phyloP scores from a whole-genome alignment of 192 early-diverging fungal genomes.

The Rhizophagus clarus region DNA sequence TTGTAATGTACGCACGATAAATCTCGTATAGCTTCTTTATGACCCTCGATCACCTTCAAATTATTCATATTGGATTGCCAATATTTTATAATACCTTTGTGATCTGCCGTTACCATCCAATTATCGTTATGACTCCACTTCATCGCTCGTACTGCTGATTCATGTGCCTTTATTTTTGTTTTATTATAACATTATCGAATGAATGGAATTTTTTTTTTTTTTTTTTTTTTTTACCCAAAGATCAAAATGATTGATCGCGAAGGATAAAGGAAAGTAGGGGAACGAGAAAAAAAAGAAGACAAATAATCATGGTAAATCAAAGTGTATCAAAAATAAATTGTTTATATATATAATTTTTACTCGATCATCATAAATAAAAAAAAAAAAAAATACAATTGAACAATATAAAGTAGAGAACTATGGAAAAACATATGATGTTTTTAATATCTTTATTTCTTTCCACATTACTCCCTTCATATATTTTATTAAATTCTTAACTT shows the following conservation, averaged over 20 bases:
- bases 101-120: conserved; percentile 94
- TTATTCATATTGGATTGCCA: conserved; percentile 98
- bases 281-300: not conserved
- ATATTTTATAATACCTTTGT: conserved; percentile 93
- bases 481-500: not conserved
- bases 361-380: not conserved
- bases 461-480: not conserved
- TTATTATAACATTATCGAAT: conserved; percentile 9
- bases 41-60: conserved; percentile 83
- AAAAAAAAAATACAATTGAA: not conserved
- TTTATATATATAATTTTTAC: not conserved
- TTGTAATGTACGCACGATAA: conserved; percentile 56
- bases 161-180: conserved; percentile 70
- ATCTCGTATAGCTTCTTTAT: conserved; percentile 90
- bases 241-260: not conserved
- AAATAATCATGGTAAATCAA: not conserved
- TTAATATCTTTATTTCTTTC: not conserved
- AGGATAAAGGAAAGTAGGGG: not conserved
- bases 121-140: conserved; percentile 95
- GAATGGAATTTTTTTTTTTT: not conserved
- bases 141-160: conserved; percentile 93
- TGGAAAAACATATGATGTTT: not conserved
- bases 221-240: not conserved
- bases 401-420: not conserved
- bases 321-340: not conserved